phyloP scores from a whole-genome alignment of 805 yeast species.

The Ogataea wickerhamii region DNA sequence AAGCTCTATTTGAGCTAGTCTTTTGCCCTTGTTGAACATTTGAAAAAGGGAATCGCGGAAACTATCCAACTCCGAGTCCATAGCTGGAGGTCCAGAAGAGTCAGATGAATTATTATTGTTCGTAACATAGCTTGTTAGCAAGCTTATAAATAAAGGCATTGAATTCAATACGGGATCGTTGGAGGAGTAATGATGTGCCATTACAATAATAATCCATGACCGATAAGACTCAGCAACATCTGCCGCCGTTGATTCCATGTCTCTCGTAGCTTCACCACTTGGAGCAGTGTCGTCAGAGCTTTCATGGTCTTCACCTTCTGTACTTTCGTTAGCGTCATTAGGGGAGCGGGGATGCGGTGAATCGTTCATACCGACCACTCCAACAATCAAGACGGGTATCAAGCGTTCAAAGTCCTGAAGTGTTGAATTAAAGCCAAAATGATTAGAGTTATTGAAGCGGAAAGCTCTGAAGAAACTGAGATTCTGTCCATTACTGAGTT shows the following conservation, averaged over 20 bases:
- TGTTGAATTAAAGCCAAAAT: constrained; percentile 13
- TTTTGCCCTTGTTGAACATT: constrained; percentile 17
- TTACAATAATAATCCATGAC: constrained; percentile 61
- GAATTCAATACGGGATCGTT: constrained; percentile 41
- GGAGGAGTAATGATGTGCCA: constrained; percentile 51
- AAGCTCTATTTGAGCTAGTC: constrained; percentile 16
- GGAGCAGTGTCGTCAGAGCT: not conserved
- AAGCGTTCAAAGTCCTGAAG: constrained; percentile 16
- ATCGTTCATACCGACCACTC: constrained; percentile 29
- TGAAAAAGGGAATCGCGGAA: constrained; percentile 23
- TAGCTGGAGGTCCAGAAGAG: constrained; percentile 1
- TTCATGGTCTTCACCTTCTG: not conserved
- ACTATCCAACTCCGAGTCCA: constrained; percentile 18
- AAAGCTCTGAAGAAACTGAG: constrained; percentile 42
- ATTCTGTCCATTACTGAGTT: constrained; percentile 27
- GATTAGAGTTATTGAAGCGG: constrained; percentile 32
- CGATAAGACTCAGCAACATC: constrained; percentile 28
- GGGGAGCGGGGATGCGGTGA: not conserved
- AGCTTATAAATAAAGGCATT: constrained; percentile 30
- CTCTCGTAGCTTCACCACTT: constrained; percentile 1
- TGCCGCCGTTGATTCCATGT: constrained; percentile 1
- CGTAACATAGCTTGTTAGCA: constrained; percentile 22
- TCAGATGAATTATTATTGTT: constrained; percentile 11
- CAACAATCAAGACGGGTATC: constrained; percentile 31
- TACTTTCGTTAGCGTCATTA: not conserved